These are phyloP conservation scores for Penicillium sp. DNA, from an alignment of 2,329 filamentous ascomycete genomes.

Conservation along the genomic window DNA sequence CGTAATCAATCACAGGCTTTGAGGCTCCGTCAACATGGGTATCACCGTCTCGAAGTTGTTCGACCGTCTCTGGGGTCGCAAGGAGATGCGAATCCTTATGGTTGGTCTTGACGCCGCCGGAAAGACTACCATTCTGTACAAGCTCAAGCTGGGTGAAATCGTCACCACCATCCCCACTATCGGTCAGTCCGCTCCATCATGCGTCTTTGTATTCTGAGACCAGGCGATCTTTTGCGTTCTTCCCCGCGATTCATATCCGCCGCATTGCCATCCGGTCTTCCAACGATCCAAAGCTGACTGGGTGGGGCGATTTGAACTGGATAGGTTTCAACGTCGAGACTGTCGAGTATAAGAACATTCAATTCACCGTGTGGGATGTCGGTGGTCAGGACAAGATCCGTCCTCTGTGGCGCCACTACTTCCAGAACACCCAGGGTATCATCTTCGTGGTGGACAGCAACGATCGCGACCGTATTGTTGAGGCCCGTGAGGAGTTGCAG, in stretches of 20 bases:
- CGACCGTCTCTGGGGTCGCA: conserved; percentile 95
- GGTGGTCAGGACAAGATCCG: conserved; percentile 99
- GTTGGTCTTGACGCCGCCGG: conserved; percentile 98
- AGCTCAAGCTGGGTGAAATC: conserved; percentile 97
- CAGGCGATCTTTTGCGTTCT: no score
- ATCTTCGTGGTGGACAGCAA: conserved; percentile 99
- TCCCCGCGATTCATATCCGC: neutral
- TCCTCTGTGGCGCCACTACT: conserved; percentile 99
- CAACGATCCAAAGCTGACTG: conserved; percentile 4
- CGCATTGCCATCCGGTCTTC: neutral
- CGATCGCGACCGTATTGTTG: conserved; percentile 95
- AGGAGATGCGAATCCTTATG: conserved; percentile 99
- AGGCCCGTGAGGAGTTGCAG: conserved; percentile 93
- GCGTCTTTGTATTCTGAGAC: no score
- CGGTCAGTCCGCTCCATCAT: conserved; percentile 53
- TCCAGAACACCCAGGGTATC: conserved; percentile 98
- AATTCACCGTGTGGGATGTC: conserved; percentile 99
- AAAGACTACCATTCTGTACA: conserved; percentile 99
- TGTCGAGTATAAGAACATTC: conserved; percentile 99
- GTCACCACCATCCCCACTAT: conserved; percentile 99
- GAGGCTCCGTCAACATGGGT: conserved; percentile 70
- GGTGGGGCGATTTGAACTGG: neutral
- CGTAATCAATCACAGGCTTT: conserved; percentile 7
- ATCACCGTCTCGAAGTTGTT: conserved; percentile 95
- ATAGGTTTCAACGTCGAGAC: conserved; percentile 99